These are phyloP conservation scores for Umbelopsis sp. DNA, from an alignment of 192 early-diverging fungal species.

Conservation along the genomic window DNA sequence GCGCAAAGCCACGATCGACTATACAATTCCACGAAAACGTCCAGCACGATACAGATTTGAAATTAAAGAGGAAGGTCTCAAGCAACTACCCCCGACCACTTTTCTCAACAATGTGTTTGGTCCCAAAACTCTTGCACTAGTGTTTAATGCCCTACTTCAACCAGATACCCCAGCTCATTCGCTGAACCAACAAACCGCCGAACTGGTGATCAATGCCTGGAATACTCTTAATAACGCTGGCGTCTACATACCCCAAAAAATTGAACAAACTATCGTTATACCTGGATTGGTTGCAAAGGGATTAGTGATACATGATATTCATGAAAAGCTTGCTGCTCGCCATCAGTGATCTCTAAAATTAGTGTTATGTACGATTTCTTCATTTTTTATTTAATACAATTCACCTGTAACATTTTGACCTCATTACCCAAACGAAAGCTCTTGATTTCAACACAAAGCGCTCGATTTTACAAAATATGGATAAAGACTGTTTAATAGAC, in stretches of 20 bases:
- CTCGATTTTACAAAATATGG: no score
- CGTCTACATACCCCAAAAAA: slow-evolving; percentile 11
- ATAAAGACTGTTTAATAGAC: no score
- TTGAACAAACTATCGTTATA: slow-evolving; percentile 4
- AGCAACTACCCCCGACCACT: not conserved
- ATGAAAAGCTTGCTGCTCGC: not conserved
- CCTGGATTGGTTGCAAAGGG: slow-evolving; percentile 7
- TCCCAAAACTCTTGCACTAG: not conserved
- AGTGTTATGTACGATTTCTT: no score
- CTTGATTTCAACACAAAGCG: no score
- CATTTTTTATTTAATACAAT: no score
- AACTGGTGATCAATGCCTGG: not conserved
- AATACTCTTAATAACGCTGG: not conserved
- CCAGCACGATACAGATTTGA: slow-evolving; percentile 1
- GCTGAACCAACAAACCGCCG: not conserved
- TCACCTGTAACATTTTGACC: no score
- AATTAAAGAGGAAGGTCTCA: not conserved
- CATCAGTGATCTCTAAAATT: not conserved
- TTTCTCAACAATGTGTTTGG: slow-evolving; percentile 4
- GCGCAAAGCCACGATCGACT: not conserved
- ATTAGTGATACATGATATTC: slow-evolving; percentile 1
- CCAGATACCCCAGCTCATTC: not conserved
- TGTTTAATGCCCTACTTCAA: slow-evolving; percentile 9
- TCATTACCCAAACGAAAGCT: no score
- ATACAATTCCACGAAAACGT: not conserved